Evolutionary conservation across 2,329 filamentous ascomycete genomes (phyloP).

Genomic region (Fusarium solani-melongenae): DNA sequence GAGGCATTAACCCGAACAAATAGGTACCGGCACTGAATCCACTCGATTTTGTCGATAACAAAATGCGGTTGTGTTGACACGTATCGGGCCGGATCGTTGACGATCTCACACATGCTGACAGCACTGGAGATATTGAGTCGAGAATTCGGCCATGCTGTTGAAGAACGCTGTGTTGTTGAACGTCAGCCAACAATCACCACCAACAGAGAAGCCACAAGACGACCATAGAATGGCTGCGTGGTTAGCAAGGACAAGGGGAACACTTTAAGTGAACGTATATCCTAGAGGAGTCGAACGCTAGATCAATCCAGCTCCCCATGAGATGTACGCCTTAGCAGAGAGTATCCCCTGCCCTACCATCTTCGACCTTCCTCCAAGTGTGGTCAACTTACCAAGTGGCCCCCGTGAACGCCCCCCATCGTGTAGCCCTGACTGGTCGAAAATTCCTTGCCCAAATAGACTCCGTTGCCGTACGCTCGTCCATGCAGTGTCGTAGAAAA

Average conservation of each 20-base stretch:
- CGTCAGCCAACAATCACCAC: constrained; percentile 3
- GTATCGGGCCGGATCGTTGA: constrained; percentile 77
- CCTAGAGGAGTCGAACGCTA: neutral
- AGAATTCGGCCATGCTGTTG: constrained; percentile 72
- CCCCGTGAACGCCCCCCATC: neutral
- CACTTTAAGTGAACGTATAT: neutral
- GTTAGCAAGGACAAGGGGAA: neutral
- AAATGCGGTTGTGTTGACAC: constrained; percentile 66
- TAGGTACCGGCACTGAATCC: constrained; percentile 91
- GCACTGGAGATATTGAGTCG: constrained; percentile 67
- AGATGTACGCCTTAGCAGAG: neutral
- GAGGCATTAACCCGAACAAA: constrained; percentile 60
- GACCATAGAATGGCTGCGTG: neutral
- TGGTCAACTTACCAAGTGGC: neutral
- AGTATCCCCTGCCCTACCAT: neutral
- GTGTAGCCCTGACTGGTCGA: constrained; percentile 23
- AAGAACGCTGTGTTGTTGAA: neutral
- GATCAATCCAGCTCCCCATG: neutral
- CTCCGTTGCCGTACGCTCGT: constrained; percentile 79
- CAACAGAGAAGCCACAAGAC: too few species aligned
- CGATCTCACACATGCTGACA: constrained; percentile 85
- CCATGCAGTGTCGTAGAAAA: constrained; percentile 73
- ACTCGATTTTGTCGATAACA: constrained; percentile 80
- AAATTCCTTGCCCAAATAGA: constrained; percentile 74
- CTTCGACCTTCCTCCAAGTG: neutral